A percentile compares a stretch with the other conserved stretches of the same genome.
Evolutionary conservation across 352 stramenopile genomes (phyloP).

Genomic region (Phytophthora nicotianae): DNA sequence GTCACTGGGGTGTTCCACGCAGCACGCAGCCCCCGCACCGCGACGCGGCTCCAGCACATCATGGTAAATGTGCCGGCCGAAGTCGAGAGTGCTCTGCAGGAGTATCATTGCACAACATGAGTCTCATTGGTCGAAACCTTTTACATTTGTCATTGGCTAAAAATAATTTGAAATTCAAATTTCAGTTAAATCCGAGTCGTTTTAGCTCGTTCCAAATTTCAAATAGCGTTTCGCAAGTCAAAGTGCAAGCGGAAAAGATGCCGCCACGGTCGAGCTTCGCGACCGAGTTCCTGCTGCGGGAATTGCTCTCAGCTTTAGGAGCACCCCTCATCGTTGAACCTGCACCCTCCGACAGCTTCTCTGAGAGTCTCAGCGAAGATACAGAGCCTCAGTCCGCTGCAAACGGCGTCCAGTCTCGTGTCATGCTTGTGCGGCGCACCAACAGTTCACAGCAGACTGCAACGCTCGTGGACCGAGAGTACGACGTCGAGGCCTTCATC

Average conservation of each 20-base stretch:
- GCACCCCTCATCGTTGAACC: background rate
- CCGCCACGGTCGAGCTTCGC: conserved; percentile 32
- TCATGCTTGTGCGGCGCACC: conserved; percentile 60
- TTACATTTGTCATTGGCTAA: conserved; percentile 3
- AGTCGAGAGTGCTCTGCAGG: conserved; percentile 2
- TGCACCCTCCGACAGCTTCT: conserved; percentile 38
- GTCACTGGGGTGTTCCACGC: conserved; percentile 13
- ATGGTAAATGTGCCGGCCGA: conserved; percentile 25
- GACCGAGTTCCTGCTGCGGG: conserved; percentile 59
- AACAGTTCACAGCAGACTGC: conserved; percentile 44
- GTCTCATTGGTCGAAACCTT: conserved; percentile 8
- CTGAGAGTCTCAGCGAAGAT: conserved; percentile 52
- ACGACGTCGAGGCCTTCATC: conserved; percentile 59
- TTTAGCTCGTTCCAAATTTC: background rate
- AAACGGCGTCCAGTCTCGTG: conserved; percentile 28
- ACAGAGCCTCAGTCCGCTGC: conserved; percentile 53
- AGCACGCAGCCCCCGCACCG: conserved; percentile 20
- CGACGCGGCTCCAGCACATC: conserved; percentile 36
- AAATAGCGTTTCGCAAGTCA: background rate
- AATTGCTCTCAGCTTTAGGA: conserved; percentile 59
- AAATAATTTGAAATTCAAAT: conserved; percentile 9
- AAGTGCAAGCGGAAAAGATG: conserved; percentile 10
- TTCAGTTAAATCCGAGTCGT: background rate
- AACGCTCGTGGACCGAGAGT: conserved; percentile 56
- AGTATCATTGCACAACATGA: background rate